phyloP scores from a whole-genome alignment of 2,329 filamentous ascomycete genomes.

The Fusarium subtropicale region DNA sequence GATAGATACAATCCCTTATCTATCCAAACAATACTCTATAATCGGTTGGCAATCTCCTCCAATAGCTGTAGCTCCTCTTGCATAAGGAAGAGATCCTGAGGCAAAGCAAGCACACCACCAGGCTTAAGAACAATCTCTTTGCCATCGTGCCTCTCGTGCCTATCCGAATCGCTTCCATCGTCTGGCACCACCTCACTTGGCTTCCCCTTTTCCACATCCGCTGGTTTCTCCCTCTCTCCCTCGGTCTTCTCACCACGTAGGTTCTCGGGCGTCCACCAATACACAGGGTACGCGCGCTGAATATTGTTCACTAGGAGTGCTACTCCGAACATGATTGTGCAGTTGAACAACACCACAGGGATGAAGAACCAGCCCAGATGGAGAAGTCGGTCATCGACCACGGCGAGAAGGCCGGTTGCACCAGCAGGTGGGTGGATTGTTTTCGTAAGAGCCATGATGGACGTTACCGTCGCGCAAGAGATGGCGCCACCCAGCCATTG shows the following conservation, averaged over 20 bases:
- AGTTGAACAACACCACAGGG: conserved; percentile 71
- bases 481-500: conserved; percentile 74
- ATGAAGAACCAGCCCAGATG: conserved; percentile 76
- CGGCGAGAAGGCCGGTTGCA: conserved; percentile 77
- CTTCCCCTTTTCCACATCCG: conserved; percentile 32
- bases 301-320: conserved; percentile 78
- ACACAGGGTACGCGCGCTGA: conserved; percentile 72
- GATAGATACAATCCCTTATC: background rate
- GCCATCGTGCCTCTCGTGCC: conserved; percentile 31
- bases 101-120: conserved; percentile 51
- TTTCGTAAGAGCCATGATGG: conserved; percentile 75
- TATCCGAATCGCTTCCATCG: conserved; percentile 28
- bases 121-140: conserved; percentile 52
- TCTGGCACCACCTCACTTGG: conserved; percentile 28
- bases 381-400: conserved; percentile 66
- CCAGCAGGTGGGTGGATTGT: conserved; percentile 81
- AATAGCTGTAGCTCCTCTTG: conserved; percentile 54
- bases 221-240: conserved; percentile 1
- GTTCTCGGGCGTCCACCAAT: conserved; percentile 73
- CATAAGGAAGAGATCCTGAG: conserved; percentile 52
- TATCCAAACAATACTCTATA: conserved; percentile 35
- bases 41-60: conserved; percentile 52
- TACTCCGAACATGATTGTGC: conserved; percentile 68
- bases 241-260: conserved; percentile 21
- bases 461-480: conserved; percentile 71